Evolutionary conservation across 371 early-diverging fungal species (phyloP).

Genomic region (Apophysomyces sp.): DNA sequence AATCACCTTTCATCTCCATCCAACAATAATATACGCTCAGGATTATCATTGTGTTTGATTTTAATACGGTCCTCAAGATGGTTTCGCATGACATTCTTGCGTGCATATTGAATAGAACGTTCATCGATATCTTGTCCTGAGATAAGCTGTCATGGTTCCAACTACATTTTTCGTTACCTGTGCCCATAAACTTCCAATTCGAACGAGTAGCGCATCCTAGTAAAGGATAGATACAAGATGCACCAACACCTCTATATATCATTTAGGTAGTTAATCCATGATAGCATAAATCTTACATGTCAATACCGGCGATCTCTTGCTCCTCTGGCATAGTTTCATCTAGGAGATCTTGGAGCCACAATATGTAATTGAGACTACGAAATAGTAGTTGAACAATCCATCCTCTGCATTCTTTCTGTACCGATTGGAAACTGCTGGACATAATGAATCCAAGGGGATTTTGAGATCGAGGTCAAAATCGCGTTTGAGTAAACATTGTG

Average conservation of each 20-base stretch:
- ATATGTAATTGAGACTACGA: conserved; percentile 64
- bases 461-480: conserved; percentile 59
- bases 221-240: conserved; percentile 77
- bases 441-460: conserved; percentile 62
- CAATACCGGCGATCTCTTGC: conserved; percentile 44
- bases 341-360: conserved; percentile 65
- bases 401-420: neutral
- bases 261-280: neutral
- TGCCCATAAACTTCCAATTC: conserved; percentile 58
- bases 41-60: conserved; percentile 34
- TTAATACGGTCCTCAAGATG: conserved; percentile 40
- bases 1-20: conserved; percentile 10
- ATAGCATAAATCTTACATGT: conserved; percentile 48
- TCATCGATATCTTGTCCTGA: conserved; percentile 49
- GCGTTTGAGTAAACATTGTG: conserved; percentile 53
- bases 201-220: conserved; percentile 52
- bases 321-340: conserved; percentile 18
- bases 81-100: conserved; percentile 55
- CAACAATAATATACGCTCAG: conserved; percentile 30
- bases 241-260: conserved; percentile 64
- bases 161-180: conserved; percentile 29
- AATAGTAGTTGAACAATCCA: neutral
- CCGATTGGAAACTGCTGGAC: conserved; percentile 64
- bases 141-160: neutral
- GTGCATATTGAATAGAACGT: conserved; percentile 52